Base-by-base conservation (phyloP, 2,329 filamentous ascomycete species). In the Sarocladium strictum region DNA sequence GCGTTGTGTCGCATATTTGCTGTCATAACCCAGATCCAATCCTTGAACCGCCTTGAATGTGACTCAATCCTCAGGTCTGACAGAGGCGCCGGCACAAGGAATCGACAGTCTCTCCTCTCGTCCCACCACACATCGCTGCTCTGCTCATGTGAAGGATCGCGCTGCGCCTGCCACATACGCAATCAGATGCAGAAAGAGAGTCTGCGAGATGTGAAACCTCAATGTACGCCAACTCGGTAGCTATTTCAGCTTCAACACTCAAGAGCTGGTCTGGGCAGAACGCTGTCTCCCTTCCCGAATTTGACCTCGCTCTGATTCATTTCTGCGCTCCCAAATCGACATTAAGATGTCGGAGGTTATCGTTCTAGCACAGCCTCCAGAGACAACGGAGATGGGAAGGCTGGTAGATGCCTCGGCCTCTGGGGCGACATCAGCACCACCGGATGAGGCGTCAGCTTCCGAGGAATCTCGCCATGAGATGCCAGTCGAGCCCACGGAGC, bases 171-270 rank as follows among this genome's bases (percentile, higher is more conserved):
- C 3, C 15, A 21, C n/a, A 21, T 27, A 10, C 6, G 9, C 17
- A 27, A 23, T 3, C 10, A 14, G n/a, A 21, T 51, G 5, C 3
- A 33, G 11, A 33, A 3, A 35, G 27, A 11, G n/a, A 21, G 10
- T 51, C 26, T 23, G 33, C 47, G 47, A 33, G 17, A 51, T 51
- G 47, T 51, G 47, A 51, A 51, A 51, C 43, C 23, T 27, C 24
- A 49, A 11, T 11, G 23, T 32, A 29, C n/a, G 17, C 15, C 43
- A 17, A 17, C 10, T 29, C 26, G 17, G 10, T 19, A 29, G 43
- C 43, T 49, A 11, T 10, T 49, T 11, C 9, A 49, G 43, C 43
- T 49, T 49, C 26, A 26, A 45, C 3, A 45, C 29, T 49, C 43
- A 49, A n/a, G 5, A 45, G 40, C 24, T 19, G 17, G 6, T 23